phyloP scores from a whole-genome alignment of 768 basidiomycete species.

The Pleurotus sapidus region DNA sequence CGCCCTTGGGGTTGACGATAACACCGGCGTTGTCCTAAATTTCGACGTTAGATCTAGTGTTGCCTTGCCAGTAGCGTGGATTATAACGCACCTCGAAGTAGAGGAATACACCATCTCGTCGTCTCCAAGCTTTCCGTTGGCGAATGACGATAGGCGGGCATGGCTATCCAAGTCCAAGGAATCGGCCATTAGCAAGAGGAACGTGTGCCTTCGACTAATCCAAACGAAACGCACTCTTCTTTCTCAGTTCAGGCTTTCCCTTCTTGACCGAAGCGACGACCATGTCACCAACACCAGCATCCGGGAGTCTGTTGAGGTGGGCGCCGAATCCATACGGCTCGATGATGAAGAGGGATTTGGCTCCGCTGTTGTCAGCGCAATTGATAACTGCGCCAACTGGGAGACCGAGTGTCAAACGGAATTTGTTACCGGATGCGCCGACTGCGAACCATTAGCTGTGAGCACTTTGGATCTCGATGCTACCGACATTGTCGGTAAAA shows the following conservation, averaged over 20 bases:
- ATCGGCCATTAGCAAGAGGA: neutral
- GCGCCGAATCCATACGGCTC: constrained; percentile 96
- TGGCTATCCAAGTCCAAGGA: constrained; percentile 51
- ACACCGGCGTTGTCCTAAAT: constrained; percentile 90
- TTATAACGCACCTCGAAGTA: constrained; percentile 79
- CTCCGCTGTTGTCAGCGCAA: constrained; percentile 99
- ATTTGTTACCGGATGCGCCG: constrained; percentile 88
- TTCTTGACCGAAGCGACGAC: constrained; percentile 98
- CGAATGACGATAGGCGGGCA: constrained; percentile 97
- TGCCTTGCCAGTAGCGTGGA: neutral
- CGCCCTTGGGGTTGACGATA: constrained; percentile 98
- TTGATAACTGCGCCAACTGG: constrained; percentile 94
- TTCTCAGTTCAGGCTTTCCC: constrained; percentile 99
- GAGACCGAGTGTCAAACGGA: constrained; percentile 91
- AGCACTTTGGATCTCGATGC: neutral
- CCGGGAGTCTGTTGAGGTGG: constrained; percentile 95
- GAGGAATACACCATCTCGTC: constrained; percentile 97
- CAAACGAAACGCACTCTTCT: constrained; percentile 79
- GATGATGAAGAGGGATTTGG: constrained; percentile 93
- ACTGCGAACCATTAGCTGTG: constrained; percentile 33
- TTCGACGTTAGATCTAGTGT: neutral
- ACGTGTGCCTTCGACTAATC: too few relatives aligned
- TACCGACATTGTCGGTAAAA: neutral
- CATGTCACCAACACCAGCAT: constrained; percentile 95
- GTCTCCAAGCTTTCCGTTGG: constrained; percentile 97